phyloP scores from a whole-genome alignment of 2,329 filamentous ascomycete genomes.

The Periglandula ipomoeae region DNA sequence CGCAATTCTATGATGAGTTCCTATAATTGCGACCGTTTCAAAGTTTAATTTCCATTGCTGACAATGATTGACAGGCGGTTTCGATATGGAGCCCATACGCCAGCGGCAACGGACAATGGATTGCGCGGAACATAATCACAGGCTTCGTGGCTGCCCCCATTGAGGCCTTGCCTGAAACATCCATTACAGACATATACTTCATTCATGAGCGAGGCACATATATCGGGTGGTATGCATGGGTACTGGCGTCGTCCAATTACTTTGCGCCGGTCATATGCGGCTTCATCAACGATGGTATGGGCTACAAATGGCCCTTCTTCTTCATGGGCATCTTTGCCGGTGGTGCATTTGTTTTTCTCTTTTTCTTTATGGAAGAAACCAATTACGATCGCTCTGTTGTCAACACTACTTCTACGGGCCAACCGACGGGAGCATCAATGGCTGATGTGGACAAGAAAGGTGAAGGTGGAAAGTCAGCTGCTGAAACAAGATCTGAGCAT shows the following conservation, averaged over 20 bases:
- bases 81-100: constrained; percentile 24
- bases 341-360: constrained; percentile 28
- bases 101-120: constrained; percentile 31
- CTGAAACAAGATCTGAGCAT: not conserved
- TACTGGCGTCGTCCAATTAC: constrained; percentile 28
- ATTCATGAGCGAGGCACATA: constrained; percentile 35
- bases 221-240: constrained; percentile 32
- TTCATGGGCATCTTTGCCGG: constrained; percentile 30
- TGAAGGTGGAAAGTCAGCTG: not conserved
- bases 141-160: constrained; percentile 36
- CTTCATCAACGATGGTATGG: constrained; percentile 33
- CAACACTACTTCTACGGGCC: constrained; percentile 4
- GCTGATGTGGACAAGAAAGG: not conserved
- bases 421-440: not conserved
- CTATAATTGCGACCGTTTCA: too few species aligned
- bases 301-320: constrained; percentile 35
- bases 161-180: constrained; percentile 36
- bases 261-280: constrained; percentile 35
- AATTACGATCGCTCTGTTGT: constrained; percentile 34
- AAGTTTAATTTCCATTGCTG: too few species aligned
- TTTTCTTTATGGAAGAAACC: constrained; percentile 53
- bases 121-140: constrained; percentile 33
- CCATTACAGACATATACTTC: constrained; percentile 31
- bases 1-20: too few species aligned
- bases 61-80: constrained; percentile 3